Evolutionary conservation across 108 stramenopile species (phyloP).

Genomic region (Parmales sp.): DNA sequence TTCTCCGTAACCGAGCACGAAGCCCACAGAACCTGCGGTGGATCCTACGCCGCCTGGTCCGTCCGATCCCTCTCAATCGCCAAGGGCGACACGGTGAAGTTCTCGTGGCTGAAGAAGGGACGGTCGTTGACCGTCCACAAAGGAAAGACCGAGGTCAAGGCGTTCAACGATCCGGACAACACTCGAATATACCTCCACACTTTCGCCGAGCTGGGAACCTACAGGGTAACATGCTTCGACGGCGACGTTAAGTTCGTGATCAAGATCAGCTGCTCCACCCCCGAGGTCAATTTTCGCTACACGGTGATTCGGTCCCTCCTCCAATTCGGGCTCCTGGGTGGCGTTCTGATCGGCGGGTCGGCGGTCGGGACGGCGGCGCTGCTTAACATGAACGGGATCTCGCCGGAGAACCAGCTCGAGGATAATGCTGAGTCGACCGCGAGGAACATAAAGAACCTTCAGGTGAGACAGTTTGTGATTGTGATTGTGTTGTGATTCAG

Average conservation of each 20-base stretch:
- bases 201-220: neutral
- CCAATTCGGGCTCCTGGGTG: neutral
- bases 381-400: too few relatives aligned
- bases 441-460: too few relatives aligned
- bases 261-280: neutral
- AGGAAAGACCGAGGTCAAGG: neutral
- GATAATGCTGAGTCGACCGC: too few relatives aligned
- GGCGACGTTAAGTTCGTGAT: neutral
- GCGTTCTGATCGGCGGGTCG: neutral
- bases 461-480: too few relatives aligned
- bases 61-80: too few relatives aligned
- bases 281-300: neutral
- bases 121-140: neutral
- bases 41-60: too few relatives aligned
- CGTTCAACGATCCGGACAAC: neutral
- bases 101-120: neutral
- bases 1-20: too few relatives aligned
- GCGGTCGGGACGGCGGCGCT: neutral
- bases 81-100: too few relatives aligned
- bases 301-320: neutral
- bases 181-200: neutral
- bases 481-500: too few relatives aligned
- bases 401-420: too few relatives aligned
- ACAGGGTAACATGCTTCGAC: neutral
- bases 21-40: too few relatives aligned